Conservation (phyloP, 2,329 filamentous ascomycete species). For the Hypoxylon sp. region DNA sequence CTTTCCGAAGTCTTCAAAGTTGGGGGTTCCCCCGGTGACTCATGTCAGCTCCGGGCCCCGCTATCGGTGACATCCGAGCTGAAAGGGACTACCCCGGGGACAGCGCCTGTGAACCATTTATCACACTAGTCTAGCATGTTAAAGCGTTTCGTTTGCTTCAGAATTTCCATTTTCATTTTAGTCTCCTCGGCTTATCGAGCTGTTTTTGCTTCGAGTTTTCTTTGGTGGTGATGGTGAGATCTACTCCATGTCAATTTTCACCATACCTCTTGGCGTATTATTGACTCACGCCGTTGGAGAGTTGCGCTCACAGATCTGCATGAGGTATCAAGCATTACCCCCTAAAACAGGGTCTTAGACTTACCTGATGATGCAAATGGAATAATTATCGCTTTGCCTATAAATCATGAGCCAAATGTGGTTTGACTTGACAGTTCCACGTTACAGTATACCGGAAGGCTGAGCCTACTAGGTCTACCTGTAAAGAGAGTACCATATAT, state of each 20-base stretch:
- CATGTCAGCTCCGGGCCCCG: conserved; percentile 26
- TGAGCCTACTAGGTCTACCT: neutral
- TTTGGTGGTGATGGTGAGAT: neutral
- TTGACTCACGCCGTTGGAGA: neutral
- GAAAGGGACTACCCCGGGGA: conserved; percentile 14
- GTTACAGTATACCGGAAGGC: no score
- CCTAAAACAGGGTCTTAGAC: no score
- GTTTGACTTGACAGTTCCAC: no score
- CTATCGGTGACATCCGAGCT: conserved; percentile 14
- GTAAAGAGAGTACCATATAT: neutral
- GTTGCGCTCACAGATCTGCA: no score
- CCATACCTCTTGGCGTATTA: neutral
- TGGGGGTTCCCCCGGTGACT: conserved; percentile 31
- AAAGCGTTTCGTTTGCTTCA: conserved; percentile 28
- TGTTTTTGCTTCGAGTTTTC: neutral
- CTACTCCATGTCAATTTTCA: neutral
- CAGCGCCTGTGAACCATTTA: neutral
- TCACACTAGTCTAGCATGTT: conserved; percentile 20
- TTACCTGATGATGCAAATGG: no score
- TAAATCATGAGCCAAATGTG: no score
- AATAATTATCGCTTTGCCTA: no score
- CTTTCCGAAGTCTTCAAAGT: neutral
- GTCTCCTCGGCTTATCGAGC: neutral
- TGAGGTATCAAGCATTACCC: no score
- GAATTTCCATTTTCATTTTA: conserved; percentile 21